phyloP scores from a whole-genome alignment of 371 early-diverging fungal species.

The Cokeromyces recurvatus region DNA sequence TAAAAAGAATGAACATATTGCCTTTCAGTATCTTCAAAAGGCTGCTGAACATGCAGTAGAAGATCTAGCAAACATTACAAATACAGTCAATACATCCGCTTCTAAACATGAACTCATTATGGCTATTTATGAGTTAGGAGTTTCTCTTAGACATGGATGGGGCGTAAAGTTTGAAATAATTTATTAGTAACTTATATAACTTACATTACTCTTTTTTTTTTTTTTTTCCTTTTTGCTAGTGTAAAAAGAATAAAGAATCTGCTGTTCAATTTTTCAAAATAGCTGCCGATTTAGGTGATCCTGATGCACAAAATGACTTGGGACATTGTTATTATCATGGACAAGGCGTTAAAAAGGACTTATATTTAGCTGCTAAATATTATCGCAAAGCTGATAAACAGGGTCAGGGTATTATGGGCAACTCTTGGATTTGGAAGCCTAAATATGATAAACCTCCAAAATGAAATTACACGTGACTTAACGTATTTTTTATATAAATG shows the following conservation, averaged over 20 bases:
- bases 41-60: slow-evolving; percentile 72
- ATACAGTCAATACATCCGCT: slow-evolving; percentile 21
- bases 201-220: too few species aligned
- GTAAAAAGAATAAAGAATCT: slow-evolving; percentile 69
- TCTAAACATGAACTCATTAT: slow-evolving; percentile 64
- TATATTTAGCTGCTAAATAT: slow-evolving; percentile 76
- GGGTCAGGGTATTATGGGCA: slow-evolving; percentile 77
- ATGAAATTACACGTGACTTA: too few species aligned
- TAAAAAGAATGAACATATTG: slow-evolving; percentile 55
- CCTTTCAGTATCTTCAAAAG: slow-evolving; percentile 70
- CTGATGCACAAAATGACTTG: slow-evolving; percentile 79
- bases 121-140: slow-evolving; percentile 84
- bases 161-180: slow-evolving; percentile 51
- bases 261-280: slow-evolving; percentile 89
- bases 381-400: slow-evolving; percentile 80
- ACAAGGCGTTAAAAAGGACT: slow-evolving; percentile 77
- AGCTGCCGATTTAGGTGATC: slow-evolving; percentile 82
- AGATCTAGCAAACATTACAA: slow-evolving; percentile 42
- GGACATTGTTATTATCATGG: slow-evolving; percentile 75
- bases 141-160: slow-evolving; percentile 87
- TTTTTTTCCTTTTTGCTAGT: slow-evolving; percentile 3
- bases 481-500: too few species aligned
- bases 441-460: slow-evolving; percentile 45
- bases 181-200: too few species aligned
- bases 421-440: slow-evolving; percentile 72